A percentile compares a stretch with the other conserved stretches of the same genome.
Evolutionary conservation across 805 yeast species (phyloP).

Genomic region (Wickerhamiella qilinensis): DNA sequence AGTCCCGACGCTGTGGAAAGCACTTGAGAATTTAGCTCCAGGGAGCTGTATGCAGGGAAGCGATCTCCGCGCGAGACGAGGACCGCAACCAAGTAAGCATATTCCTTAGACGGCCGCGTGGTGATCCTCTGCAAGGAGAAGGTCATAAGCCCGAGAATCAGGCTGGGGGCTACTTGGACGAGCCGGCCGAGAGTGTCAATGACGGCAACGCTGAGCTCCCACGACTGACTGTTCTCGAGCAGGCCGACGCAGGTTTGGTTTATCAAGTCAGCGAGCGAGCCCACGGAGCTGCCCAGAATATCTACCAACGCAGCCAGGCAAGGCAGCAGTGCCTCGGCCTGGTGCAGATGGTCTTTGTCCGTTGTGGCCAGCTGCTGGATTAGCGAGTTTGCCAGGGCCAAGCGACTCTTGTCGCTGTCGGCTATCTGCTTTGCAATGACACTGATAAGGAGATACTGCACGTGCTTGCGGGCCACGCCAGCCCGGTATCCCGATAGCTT

Average conservation of each 20-base stretch:
- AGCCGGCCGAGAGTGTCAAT: constrained; percentile 6
- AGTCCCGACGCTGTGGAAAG: constrained; percentile 5
- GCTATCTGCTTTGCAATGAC: constrained; percentile 6
- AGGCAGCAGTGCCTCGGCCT: constrained; percentile 4
- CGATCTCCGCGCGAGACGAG: constrained; percentile 7
- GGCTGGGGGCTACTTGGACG: constrained; percentile 8
- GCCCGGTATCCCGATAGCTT: constrained; percentile 3
- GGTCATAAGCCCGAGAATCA: constrained; percentile 5
- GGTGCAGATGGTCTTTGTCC: constrained; percentile 6
- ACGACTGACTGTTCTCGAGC: constrained; percentile 7
- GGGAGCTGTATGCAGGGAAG: constrained; percentile 10
- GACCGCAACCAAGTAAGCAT: constrained; percentile 9
- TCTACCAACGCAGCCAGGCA: constrained; percentile 7
- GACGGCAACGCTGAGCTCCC: constrained; percentile 2
- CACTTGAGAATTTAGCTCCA: constrained; percentile 8
- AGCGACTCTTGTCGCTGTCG: constrained; percentile 7
- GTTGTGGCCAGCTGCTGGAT: constrained; percentile 9
- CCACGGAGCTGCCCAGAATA: constrained; percentile 10
- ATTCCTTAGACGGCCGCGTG: not conserved
- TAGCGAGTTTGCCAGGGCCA: constrained; percentile 9
- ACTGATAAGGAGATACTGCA: constrained; percentile 8
- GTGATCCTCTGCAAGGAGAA: constrained; percentile 1
- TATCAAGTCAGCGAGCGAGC: constrained; percentile 10
- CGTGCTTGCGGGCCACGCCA: constrained; percentile 6
- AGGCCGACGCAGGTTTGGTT: constrained; percentile 12